Evolutionary conservation across 352 stramenopile genomes (phyloP).

Genomic region (Globisporangium radiosum): DNA sequence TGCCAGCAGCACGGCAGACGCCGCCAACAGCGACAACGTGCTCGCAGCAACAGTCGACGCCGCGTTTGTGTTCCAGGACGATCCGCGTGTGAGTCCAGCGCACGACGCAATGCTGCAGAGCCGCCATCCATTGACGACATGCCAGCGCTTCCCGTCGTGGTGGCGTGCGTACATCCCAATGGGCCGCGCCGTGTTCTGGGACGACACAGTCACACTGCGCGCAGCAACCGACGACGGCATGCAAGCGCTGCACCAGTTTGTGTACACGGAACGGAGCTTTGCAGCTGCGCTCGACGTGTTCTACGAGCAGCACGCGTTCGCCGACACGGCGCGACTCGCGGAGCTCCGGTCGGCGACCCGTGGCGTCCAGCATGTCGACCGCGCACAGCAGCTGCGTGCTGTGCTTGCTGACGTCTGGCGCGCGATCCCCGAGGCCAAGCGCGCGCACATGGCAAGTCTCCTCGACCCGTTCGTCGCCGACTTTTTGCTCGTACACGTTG

Average conservation of each 20-base stretch:
- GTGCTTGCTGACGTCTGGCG: conserved; percentile 60
- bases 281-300: conserved; percentile 48
- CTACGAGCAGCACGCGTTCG: conserved; percentile 75
- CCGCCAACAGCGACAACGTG: background rate
- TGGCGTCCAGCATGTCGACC: conserved; percentile 31
- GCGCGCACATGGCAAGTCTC: conserved; percentile 45
- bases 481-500: conserved; percentile 38
- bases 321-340: conserved; percentile 64
- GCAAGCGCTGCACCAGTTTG: conserved; percentile 27
- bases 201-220: conserved; percentile 52
- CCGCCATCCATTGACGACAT: conserved; percentile 33
- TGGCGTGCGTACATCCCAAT: conserved; percentile 57
- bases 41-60: conserved; percentile 30
- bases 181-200: conserved; percentile 61
- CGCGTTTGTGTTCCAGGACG: conserved; percentile 40
- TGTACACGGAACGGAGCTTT: conserved; percentile 40
- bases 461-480: conserved; percentile 61
- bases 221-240: conserved; percentile 49
- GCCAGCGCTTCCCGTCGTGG: conserved; percentile 41
- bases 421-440: conserved; percentile 36
- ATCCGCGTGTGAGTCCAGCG: background rate
- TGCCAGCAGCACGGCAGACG: background rate
- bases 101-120: background rate
- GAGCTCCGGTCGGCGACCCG: conserved; percentile 38
- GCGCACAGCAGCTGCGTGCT: conserved; percentile 26